Percentiles rank a stretch among this genome's conserved stretches.
Evolutionary conservation across 139 green algal species (phyloP).

Genomic region (Coelastrella sp.): DNA sequence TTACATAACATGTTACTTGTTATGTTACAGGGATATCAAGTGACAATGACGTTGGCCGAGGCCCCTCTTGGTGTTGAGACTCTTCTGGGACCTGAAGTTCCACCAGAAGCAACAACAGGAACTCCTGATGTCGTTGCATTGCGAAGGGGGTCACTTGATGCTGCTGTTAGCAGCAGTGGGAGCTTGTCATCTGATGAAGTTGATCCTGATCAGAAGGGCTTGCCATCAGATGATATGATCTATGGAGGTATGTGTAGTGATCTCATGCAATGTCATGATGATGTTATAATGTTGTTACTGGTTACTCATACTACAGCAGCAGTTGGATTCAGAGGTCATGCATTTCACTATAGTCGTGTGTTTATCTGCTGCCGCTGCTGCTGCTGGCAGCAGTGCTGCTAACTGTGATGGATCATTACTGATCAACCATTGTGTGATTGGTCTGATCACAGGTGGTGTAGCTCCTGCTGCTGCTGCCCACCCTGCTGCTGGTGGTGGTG

Average conservation of each 20-base stretch:
- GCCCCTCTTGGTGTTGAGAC: neutral
- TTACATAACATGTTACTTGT: neutral
- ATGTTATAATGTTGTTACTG: neutral
- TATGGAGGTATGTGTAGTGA: neutral
- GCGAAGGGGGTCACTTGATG: too few relatives aligned
- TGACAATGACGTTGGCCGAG: neutral
- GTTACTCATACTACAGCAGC: too few relatives aligned
- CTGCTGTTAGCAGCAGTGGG: neutral
- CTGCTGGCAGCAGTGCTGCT: neutral
- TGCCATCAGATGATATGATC: neutral
- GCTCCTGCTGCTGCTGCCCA: slow-evolving; percentile 4
- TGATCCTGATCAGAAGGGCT: neutral
- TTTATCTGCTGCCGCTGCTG: too few relatives aligned
- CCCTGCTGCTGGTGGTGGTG: neutral
- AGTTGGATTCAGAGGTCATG: too few relatives aligned
- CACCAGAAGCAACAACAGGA: neutral
- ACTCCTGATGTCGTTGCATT: too few relatives aligned
- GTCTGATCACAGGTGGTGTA: slow-evolving; percentile 15
- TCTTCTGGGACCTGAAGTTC: neutral
- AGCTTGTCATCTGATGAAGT: neutral
- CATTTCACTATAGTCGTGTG: too few relatives aligned
- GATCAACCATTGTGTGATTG: too few relatives aligned
- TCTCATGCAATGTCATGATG: neutral
- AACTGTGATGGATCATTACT: too few relatives aligned
- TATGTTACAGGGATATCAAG: neutral